A percentile compares a stretch with the other conserved stretches of the same genome.
Evolutionary conservation across 495 filamentous ascomycete genomes (phyloP).

Genomic region (Symbiotaphrina buchneri): DNA sequence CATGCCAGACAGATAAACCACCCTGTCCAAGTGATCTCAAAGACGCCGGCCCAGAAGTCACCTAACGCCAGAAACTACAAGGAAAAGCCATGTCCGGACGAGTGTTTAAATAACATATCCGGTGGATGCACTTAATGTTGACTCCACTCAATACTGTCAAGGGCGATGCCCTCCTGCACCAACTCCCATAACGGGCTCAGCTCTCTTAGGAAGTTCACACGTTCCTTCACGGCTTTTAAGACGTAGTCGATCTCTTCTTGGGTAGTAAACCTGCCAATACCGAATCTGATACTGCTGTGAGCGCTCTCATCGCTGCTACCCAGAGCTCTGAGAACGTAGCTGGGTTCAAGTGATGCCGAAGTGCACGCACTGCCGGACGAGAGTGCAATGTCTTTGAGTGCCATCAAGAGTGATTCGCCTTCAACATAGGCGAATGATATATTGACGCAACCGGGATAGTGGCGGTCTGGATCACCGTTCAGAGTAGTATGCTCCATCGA

Average conservation of each 20-base stretch:
- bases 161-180: conserved; percentile 86
- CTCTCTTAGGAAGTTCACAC: conserved; percentile 82
- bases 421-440: conserved; percentile 97
- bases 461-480: conserved; percentile 63
- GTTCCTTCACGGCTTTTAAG: conserved; percentile 73
- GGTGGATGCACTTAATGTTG: conserved; percentile 49
- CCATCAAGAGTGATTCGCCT: conserved; percentile 94
- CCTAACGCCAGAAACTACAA: too few relatives aligned
- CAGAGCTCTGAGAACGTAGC: conserved; percentile 81
- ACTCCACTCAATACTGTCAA: conserved; percentile 96
- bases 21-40: too few relatives aligned
- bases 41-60: too few relatives aligned
- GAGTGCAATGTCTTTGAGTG: conserved; percentile 89
- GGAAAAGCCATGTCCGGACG: too few relatives aligned
- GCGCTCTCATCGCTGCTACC: conserved; percentile 94
- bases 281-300: conserved; percentile 92
- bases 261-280: conserved; percentile 91
- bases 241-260: conserved; percentile 95
- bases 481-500: conserved; percentile 77
- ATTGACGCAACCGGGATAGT: conserved; percentile 95
- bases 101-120: too few relatives aligned
- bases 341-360: conserved; percentile 86
- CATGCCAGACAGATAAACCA: too few relatives aligned
- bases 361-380: conserved; percentile 96
- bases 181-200: conserved; percentile 94